Base-by-base conservation (phyloP, 345 rosid species). In the Hirschfeldia incana region DNA sequence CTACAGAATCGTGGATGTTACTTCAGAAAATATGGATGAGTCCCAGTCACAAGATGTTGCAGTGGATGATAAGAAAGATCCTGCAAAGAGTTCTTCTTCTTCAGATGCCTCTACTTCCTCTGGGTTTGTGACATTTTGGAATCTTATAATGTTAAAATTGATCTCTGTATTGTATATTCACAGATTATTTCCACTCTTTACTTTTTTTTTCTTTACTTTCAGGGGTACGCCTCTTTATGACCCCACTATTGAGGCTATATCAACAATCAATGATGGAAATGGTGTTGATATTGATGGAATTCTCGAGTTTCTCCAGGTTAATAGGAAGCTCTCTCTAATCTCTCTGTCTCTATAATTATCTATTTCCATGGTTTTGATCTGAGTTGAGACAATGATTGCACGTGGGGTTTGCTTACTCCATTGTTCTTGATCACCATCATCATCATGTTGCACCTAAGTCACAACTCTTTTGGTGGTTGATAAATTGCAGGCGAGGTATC, bases 221-320 rank as follows among this genome's bases (percentile, higher is more conserved):
- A 89, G 90, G 86, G 82, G 3, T 6, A 39, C 30, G 32, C 4
- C 55, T 13, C 4, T 79, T 62, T 69, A 83, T 83, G 85, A 82
- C 30, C 26, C 86, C 86, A 81, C 90, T 68, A 78, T 85, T 58
- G 88, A 87, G 74, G 97, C 90, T 3, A 66, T 93, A 72, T 37
- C 83, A 65, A 76, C 80, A 9, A 80, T 83, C 60, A 84, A 88
- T 37, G 87, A 86, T 69, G 85, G 85, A 28, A 83, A 70, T 58
- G 94, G 94, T 75, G 80, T 80, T 17, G 89, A 88, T 21, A 63
- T 76, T 12, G 75, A 84, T 75, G 89, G 77, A 16, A 89, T 93
- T 68, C 2, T 2, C 17, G 5, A 49, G 55, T 88, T 79, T 78
- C 77, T 88, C 27, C 85, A 86, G 92, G 94, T 88, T 21, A 29